phyloP scores from a whole-genome alignment of 768 basidiomycete genomes.

The Coprinellus micaceus region DNA sequence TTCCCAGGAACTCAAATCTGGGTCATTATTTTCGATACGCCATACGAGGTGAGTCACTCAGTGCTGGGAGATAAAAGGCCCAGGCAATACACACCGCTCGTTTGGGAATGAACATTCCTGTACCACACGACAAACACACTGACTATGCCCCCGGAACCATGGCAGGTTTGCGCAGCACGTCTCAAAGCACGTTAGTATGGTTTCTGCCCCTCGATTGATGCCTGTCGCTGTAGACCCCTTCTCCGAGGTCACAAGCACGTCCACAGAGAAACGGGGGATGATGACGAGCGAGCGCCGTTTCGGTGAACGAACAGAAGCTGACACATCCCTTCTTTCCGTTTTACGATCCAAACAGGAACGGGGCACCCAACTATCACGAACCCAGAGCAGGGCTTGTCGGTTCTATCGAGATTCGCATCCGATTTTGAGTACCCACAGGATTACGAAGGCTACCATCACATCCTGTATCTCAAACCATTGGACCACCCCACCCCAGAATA shows the following conservation, averaged over 20 bases:
- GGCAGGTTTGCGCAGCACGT: slow-evolving; percentile 63
- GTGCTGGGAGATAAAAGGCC: not conserved
- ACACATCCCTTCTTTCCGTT: not conserved
- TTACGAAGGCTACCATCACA: slow-evolving; percentile 64
- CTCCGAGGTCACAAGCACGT: too few species aligned
- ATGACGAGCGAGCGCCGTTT: not conserved
- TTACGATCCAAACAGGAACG: slow-evolving; percentile 42
- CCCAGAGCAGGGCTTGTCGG: slow-evolving; percentile 50
- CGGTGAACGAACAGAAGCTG: not conserved
- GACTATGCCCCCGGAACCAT: slow-evolving; percentile 16
- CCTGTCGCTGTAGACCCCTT: too few species aligned
- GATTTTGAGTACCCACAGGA: slow-evolving; percentile 54
- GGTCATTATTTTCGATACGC: slow-evolving; percentile 76
- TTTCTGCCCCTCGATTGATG: not conserved
- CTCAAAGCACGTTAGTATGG: slow-evolving; percentile 52
- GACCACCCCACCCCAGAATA: slow-evolving; percentile 45
- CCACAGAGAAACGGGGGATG: too few species aligned
- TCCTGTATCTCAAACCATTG: slow-evolving; percentile 42
- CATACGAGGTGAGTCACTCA: slow-evolving; percentile 56
- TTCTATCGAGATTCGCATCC: slow-evolving; percentile 63
- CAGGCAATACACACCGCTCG: too few species aligned
- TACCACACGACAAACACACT: not conserved
- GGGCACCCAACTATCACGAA: slow-evolving; percentile 74
- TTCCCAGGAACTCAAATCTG: slow-evolving; percentile 62
- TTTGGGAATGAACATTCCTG: too few species aligned